phyloP scores from a whole-genome alignment of 2,329 filamentous ascomycete genomes.

The Aspergillus sp. region DNA sequence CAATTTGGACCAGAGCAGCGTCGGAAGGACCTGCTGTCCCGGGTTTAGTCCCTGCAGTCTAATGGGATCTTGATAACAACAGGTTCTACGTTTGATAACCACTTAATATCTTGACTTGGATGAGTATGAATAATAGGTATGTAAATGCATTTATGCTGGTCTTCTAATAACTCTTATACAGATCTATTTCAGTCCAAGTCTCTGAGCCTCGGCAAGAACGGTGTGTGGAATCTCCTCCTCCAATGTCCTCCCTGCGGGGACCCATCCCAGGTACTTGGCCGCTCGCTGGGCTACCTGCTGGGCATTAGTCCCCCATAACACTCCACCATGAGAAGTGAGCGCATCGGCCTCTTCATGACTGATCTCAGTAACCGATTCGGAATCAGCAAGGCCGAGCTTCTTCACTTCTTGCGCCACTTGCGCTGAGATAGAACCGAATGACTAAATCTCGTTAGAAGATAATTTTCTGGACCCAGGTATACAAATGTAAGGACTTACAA shows the following conservation, averaged over 20 bases:
- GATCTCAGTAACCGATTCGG: conserved; percentile 23
- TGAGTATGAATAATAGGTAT: too few relatives aligned
- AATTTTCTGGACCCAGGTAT: too few relatives aligned
- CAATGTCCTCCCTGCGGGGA: conserved; percentile 21
- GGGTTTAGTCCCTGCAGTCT: background rate
- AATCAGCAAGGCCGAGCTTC: conserved; percentile 24
- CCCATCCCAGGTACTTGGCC: conserved; percentile 27
- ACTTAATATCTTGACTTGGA: too few relatives aligned
- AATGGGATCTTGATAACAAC: background rate
- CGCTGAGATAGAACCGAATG: conserved; percentile 28
- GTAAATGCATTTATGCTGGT: too few relatives aligned
- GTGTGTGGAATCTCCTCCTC: conserved; percentile 29
- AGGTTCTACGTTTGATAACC: background rate
- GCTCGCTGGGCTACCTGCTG: conserved; percentile 25
- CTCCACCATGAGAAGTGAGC: conserved; percentile 24
- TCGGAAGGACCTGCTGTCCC: background rate
- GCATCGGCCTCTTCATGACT: conserved; percentile 27
- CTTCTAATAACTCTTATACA: too few relatives aligned
- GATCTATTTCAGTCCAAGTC: conserved; percentile 12
- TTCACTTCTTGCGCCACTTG: conserved; percentile 25
- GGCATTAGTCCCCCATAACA: conserved; percentile 37
- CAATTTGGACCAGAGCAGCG: background rate
- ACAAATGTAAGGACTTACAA: conserved; percentile 24
- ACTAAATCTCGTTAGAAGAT: conserved; percentile 17
- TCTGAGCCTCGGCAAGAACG: conserved; percentile 25